These are phyloP conservation scores for Meyerozyma athensensis DNA, from an alignment of 1,139 yeast species.

Conservation along the genomic window DNA sequence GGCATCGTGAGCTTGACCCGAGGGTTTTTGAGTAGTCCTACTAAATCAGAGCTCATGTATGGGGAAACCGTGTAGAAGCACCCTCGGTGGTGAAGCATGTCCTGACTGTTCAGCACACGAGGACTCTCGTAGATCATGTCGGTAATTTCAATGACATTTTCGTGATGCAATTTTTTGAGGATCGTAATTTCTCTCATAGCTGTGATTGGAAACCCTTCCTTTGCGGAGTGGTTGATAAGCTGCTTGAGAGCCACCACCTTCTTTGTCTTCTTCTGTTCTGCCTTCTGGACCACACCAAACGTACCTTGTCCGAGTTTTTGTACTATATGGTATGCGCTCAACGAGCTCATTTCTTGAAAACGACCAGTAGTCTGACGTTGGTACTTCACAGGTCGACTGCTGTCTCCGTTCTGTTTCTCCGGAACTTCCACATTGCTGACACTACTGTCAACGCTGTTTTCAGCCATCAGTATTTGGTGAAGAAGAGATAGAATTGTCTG, in stretches of 20 bases:
- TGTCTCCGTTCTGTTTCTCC: neutral
- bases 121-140: conserved; percentile 77
- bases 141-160: conserved; percentile 69
- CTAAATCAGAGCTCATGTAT: conserved; percentile 89
- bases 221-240: conserved; percentile 74
- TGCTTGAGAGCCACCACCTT: conserved; percentile 60
- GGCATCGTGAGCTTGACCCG: conserved; percentile 53
- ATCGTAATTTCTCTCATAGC: conserved; percentile 91
- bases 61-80: conserved; percentile 86
- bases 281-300: conserved; percentile 48
- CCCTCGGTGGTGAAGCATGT: conserved; percentile 38
- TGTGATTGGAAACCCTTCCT: conserved; percentile 92
- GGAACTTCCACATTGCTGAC: neutral
- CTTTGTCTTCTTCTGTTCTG: conserved; percentile 26
- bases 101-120: conserved; percentile 28
- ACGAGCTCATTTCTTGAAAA: conserved; percentile 26
- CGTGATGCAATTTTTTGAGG: conserved; percentile 64
- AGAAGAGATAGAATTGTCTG: neutral
- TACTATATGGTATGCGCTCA: conserved; percentile 30
- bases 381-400: neutral
- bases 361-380: neutral
- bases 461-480: neutral
- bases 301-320: conserved; percentile 46
- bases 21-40: conserved; percentile 88
- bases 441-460: neutral